Base-by-base conservation (phyloP, 108 stramenopile species). In the Conticribra guillardii region DNA sequence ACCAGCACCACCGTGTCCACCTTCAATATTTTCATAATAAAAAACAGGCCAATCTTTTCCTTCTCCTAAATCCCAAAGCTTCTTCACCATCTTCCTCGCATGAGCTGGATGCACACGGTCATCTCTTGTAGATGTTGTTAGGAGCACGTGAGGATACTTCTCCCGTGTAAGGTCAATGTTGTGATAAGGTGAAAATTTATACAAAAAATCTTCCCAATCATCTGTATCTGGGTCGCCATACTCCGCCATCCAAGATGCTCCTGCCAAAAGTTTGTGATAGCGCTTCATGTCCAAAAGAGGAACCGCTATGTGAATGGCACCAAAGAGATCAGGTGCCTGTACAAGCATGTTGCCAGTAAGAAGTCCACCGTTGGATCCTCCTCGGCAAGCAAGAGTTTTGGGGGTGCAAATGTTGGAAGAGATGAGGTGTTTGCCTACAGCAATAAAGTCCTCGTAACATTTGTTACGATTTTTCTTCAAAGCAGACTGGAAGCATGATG, bases 211-310 rank as follows among this genome's bases (percentile, higher is more conserved):
- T 11, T 96, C 87, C 93, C 96, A 97, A 51, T 98, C 95, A 52
- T 87, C 82, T n/a, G 92, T 88, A 63, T 96, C 95, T 1, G 99
- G 93, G 73, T 97, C 71, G 30, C 99, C 99, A 76, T 97, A 99
- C 73, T 99, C 99, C 3, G 96, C 96, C 86, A 95, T 91, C 99
- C 99, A 99, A 9, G 94, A 92, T 41, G 96, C 96, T 27, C 97
- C 95, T 15, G 94, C 93, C 52, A 95, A 69, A 9, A 96, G 80
- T 17, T 71, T 83, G 65, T 86, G 76, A 66, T 85, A 94, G n/a
- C 87, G 70, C 64, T 90, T 71, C 94, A 97, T 95, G 67, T 93
- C 93, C 49, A 99, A 66, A 31, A 99, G 81, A 22, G 98, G 98
- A 27, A 99, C 99, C 18, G 89, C 89, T 79, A 95, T 95, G 54